Base-by-base conservation (phyloP, 2,329 filamentous ascomycete genomes). In the Aspergillus novofumigatus region DNA sequence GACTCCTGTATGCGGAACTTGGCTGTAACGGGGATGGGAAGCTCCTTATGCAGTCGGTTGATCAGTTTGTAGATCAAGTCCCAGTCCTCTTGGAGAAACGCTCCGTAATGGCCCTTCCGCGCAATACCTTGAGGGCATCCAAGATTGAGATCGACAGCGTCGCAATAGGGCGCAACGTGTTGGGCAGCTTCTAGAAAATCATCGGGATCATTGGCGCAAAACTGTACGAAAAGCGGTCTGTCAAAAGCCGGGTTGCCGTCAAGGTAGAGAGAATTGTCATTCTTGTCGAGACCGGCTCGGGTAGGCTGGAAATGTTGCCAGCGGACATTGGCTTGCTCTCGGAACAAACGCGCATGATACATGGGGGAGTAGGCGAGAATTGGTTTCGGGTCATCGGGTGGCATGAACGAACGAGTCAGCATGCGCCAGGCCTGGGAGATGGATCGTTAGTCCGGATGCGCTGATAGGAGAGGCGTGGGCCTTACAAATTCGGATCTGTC, bases 41-140 rank as follows among this genome's bases (percentile, higher is more conserved):
- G 81, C 55, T 91, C 83, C 44, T 83, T 82, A 70, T 97, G 90
- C 49, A 97, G 78, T n/a, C 79, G 91, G 66, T 88, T 87, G 68
- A 99, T 91, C 69, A 99, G 80, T n/a, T 81, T 81, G 69, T 87
- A 88, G 56, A 99, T 89, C 55, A 96, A 78, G 23, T 87, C 85
- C 79, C 91, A 92, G 67, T 97, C 89, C 72, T 99, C 94, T 74
- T 99, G 94, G 64, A 99, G 75, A 69, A 97, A 99, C 0, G 93
- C 89, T 23, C 94, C 94, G 69, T 99, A 99, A 71, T 90, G 87
- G 8, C 94, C 94, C 71, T 89, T 90, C 71, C 86, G 85, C 35
- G 94, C 94, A 64, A 99, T 99, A 1, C 93, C 93, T 71, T 99
- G 94, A 0, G 94, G 94, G 75, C 94, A 99, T 7, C 94, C 94